Conservation (phyloP, 331 rosid genomes). For the Telfairia occidentalis region DNA sequence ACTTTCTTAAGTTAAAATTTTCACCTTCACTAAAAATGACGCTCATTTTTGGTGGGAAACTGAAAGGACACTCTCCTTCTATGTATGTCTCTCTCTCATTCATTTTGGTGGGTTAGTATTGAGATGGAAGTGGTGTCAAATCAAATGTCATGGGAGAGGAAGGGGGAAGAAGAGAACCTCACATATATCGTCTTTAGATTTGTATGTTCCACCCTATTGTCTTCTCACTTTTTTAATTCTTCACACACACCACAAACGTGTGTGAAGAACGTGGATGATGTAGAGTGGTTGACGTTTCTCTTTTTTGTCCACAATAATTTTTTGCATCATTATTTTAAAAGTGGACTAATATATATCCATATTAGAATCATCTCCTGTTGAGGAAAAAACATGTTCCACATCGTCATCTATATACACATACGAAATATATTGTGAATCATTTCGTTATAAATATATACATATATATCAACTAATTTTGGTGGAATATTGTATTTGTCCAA, state of each 20-base stretch:
- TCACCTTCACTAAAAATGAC: too few relatives aligned
- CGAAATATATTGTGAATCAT: neutral
- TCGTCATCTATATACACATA: neutral
- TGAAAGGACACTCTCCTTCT: neutral
- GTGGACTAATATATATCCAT: neutral
- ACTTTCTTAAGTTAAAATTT: too few relatives aligned
- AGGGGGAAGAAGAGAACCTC: neutral
- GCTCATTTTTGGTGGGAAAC: neutral
- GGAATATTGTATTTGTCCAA: neutral
- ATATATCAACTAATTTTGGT: neutral
- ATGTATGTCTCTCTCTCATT: neutral
- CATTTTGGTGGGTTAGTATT: neutral
- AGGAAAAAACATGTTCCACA: neutral
- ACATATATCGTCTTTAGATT: neutral
- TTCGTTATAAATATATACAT: neutral
- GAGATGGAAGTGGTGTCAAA: neutral
- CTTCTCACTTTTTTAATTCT: neutral
- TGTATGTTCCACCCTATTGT: neutral
- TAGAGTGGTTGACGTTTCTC: neutral
- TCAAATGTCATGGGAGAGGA: neutral
- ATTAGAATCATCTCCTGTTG: neutral
- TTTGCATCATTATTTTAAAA: neutral
- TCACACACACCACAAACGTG: neutral
- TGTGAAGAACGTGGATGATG: neutral
- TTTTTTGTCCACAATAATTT: neutral